Conservation (phyloP, 1,284 basidiomycete species). For the Pseudozyma flocculosa region DNA sequence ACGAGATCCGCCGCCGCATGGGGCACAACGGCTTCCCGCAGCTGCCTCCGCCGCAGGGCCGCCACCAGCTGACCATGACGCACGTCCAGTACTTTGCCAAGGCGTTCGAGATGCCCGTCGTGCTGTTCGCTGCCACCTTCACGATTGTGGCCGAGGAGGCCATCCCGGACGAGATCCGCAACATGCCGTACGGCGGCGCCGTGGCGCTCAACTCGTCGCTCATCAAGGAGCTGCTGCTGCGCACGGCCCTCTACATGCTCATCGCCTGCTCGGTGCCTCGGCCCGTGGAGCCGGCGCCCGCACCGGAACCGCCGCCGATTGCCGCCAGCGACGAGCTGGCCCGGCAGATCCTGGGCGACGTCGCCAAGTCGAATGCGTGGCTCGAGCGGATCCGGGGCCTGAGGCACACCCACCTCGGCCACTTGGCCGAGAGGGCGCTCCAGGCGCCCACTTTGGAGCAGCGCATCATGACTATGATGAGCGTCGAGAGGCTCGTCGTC, state of each 20-base stretch:
- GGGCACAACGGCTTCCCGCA: constrained; percentile 5
- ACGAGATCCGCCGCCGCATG: background rate
- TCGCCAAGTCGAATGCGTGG: no score
- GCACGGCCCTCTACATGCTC: constrained; percentile 29
- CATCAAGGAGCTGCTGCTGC: constrained; percentile 19
- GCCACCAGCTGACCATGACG: constrained; percentile 31
- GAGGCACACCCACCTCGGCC: no score
- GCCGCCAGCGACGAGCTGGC: no score
- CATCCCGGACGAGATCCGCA: constrained; percentile 20
- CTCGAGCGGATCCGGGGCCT: no score
- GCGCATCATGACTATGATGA: no score
- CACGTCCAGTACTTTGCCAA: constrained; percentile 33
- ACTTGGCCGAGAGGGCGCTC: no score
- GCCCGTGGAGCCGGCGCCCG: no score
- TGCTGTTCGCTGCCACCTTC: constrained; percentile 21
- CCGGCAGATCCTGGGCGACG: no score
- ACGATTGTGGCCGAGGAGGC: constrained; percentile 17
- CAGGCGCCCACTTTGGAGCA: no score
- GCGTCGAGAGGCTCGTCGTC: no score
- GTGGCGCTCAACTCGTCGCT: constrained; percentile 18
- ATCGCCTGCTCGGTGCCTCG: constrained; percentile 1
- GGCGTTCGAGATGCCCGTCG: constrained; percentile 11
- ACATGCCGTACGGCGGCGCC: constrained; percentile 25
- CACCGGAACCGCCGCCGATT: no score
- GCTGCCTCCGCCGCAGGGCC: constrained; percentile 12